phyloP scores from a whole-genome alignment of 2,329 filamentous ascomycete genomes.

The Scedosporium dehoogii region DNA sequence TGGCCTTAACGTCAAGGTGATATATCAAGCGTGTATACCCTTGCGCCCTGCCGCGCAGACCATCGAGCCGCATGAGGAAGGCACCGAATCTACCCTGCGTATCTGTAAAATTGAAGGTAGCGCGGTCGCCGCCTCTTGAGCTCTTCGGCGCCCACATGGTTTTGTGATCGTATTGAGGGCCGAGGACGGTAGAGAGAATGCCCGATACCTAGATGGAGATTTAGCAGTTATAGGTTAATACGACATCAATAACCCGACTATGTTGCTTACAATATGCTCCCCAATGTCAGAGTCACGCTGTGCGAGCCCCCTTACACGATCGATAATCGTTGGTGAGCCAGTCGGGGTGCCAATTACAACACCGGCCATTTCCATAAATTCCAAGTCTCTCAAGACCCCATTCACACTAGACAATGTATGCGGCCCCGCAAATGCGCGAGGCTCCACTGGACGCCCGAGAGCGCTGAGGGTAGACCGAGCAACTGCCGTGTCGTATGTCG shows the following conservation, averaged over 20 bases:
- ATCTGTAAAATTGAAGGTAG: constrained; percentile 8
- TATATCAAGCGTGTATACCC: constrained; percentile 7
- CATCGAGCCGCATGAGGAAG: constrained; percentile 9
- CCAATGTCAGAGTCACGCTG: constrained; percentile 5
- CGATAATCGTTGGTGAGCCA: constrained; percentile 1
- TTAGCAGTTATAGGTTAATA: background rate
- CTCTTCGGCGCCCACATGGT: constrained; percentile 1
- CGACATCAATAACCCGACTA: background rate
- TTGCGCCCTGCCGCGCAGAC: constrained; percentile 5
- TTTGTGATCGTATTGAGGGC: constrained; percentile 4
- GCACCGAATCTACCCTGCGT: constrained; percentile 6
- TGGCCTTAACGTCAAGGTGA: constrained; percentile 8
- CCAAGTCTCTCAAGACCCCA: constrained; percentile 2
- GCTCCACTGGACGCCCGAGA: background rate
- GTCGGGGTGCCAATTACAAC: background rate
- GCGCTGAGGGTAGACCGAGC: constrained; percentile 1
- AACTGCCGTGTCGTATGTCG: constrained; percentile 5
- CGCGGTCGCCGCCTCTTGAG: background rate
- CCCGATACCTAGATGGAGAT: constrained; percentile 5
- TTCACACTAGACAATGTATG: constrained; percentile 1
- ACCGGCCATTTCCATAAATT: constrained; percentile 4
- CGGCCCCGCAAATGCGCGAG: background rate
- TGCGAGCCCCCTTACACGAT: background rate
- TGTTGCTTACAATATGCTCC: constrained; percentile 7
- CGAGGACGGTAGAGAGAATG: constrained; percentile 4